Base-by-base conservation (phyloP, 495 filamentous ascomycete genomes). In the Platismatia glauca region DNA sequence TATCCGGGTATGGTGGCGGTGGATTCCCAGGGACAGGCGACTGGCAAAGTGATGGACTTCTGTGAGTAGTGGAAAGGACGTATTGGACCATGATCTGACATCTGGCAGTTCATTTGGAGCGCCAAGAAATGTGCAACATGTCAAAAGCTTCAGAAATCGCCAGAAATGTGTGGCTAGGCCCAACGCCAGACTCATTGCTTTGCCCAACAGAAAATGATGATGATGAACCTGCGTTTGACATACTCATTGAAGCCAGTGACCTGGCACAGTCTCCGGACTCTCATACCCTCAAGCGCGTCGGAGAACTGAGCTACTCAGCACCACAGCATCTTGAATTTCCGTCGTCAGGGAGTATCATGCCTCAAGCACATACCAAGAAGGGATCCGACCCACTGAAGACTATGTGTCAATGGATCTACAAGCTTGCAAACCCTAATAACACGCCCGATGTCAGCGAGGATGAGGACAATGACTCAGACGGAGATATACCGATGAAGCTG, bases 41-140 rank as follows among this genome's bases (percentile, higher is more conserved):
- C 90, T 8, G 89, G 86, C 18, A 82, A 86, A 29, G 84, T 91
- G n/a, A 79, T 95, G 67, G 92, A 97, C 72, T 95, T 98, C 70
- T 88, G 85, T 87, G 71, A 75, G 83, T 77, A 22, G 22, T 29
- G n/a, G 24, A 27, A 16, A 37, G 7, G 35, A 4, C n/a, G 9
- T 27, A 6, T 58, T 44, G 16, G 11, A 13, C 20, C 31, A 20
- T 57, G 18, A 58, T 22, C 44, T 68, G 20, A 60, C 27, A 39
- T 39, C 66, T 55, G 58, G 1, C 59, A 68, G 85, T 89, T 72
- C 86, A 94, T 68, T 89, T 88, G 75, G 94, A 98, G 73, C 83
- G 92, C 57, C 66, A 84, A 48, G 94, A 98, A 71, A 98, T 98
- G 94, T 89, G 85, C 72, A 79, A 80, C 60, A 96, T 98, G 93